phyloP scores from a whole-genome alignment of 164 flowering plant species.

The Nelumbo lutea region DNA sequence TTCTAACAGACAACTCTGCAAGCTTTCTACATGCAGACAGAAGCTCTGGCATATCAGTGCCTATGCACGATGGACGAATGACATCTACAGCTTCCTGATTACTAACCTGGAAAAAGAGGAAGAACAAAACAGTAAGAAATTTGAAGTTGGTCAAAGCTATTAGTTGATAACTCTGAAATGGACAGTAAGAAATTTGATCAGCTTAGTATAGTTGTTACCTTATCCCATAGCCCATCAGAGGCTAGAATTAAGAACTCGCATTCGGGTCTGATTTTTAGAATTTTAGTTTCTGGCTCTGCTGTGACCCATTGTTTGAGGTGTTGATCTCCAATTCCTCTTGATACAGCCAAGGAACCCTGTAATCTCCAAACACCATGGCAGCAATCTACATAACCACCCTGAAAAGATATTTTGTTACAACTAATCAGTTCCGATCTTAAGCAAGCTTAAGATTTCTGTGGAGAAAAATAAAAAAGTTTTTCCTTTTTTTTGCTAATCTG shows the following conservation, averaged over 20 bases:
- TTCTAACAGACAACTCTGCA: conserved; percentile 39
- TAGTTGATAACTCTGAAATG: not conserved
- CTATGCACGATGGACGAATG: conserved; percentile 40
- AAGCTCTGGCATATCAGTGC: conserved; percentile 26
- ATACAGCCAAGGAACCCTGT: conserved; percentile 82
- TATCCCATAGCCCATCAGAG: conserved; percentile 93
- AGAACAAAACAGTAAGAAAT: not conserved
- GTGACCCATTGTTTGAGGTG: conserved; percentile 72
- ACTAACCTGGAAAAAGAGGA: conserved; percentile 51
- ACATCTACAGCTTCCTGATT: conserved; percentile 85
- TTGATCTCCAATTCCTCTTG: conserved; percentile 76
- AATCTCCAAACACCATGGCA: conserved; percentile 76
- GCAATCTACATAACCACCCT: conserved; percentile 89
- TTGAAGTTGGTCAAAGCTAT: not conserved
- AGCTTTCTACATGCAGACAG: conserved; percentile 66
- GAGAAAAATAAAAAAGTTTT: not conserved
- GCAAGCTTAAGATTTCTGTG: not conserved
- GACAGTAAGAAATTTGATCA: not conserved
- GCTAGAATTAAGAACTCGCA: conserved; percentile 79
- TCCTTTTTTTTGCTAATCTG: not conserved
- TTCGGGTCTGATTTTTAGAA: conserved; percentile 34
- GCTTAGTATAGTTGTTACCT: conserved; percentile 38
- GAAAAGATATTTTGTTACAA: not conserved
- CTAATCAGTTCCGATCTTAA: conserved; percentile 9
- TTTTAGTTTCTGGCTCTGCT: conserved; percentile 66